phyloP scores from a whole-genome alignment of 2,329 filamentous ascomycete species.

The Capronia coronata region DNA sequence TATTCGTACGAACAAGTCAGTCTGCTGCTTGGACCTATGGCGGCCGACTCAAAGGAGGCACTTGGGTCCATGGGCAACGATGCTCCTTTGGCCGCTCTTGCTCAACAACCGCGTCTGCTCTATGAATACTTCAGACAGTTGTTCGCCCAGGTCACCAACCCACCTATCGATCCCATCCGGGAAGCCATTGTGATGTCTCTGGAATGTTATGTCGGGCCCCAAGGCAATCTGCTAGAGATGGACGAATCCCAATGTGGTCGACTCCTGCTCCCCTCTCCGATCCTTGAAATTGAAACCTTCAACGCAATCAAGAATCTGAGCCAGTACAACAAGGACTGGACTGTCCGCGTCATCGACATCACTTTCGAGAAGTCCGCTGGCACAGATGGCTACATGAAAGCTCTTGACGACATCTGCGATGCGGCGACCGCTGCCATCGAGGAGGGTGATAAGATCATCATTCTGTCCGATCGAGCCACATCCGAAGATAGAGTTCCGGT shows the following conservation, averaged over 20 bases:
- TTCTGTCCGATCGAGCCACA: constrained; percentile 83
- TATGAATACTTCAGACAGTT: constrained; percentile 98
- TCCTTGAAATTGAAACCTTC: constrained; percentile 84
- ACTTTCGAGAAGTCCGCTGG: constrained; percentile 86
- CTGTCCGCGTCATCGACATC: constrained; percentile 81
- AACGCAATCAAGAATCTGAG: constrained; percentile 76
- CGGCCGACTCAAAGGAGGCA: constrained; percentile 93
- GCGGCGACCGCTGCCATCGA: constrained; percentile 78
- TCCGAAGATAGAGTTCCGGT: constrained; percentile 76
- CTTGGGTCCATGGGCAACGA: constrained; percentile 98
- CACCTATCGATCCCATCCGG: constrained; percentile 91
- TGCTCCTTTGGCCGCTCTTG: constrained; percentile 82
- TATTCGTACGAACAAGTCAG: constrained; percentile 96
- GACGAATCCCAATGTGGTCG: constrained; percentile 80
- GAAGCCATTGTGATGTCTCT: constrained; percentile 98
- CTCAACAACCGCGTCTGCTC: constrained; percentile 78
- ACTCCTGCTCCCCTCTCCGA: constrained; percentile 77
- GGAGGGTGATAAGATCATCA: constrained; percentile 73
- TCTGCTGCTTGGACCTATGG: constrained; percentile 88
- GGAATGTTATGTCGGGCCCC: constrained; percentile 91
- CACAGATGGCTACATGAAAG: constrained; percentile 73
- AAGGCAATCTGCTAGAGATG: constrained; percentile 94
- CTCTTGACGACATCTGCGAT: constrained; percentile 81
- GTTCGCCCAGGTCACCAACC: constrained; percentile 96
- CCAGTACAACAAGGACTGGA: constrained; percentile 69